These are phyloP conservation scores for Meyerozyma carpophila DNA, from an alignment of 1,139 yeast genomes.

Conservation along the genomic window DNA sequence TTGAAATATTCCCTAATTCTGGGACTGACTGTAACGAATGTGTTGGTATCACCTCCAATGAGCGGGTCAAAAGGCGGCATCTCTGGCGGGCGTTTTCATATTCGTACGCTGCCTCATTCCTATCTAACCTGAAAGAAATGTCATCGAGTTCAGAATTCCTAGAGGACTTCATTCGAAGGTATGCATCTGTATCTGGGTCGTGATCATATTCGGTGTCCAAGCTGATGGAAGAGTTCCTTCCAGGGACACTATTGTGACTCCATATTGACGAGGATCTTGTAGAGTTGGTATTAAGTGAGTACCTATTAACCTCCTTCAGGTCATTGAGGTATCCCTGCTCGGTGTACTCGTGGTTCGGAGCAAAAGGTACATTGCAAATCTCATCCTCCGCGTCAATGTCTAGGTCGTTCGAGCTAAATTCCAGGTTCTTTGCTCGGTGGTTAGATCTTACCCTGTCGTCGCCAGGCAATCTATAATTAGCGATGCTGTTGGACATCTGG, in stretches of 20 bases:
- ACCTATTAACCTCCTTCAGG: background rate
- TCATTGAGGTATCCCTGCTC: background rate
- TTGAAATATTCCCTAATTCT: background rate
- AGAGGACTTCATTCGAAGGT: background rate
- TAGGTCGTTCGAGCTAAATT: slow-evolving; percentile 34
- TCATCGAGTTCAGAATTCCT: background rate
- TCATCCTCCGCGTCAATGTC: slow-evolving; percentile 46
- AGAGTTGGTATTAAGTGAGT: slow-evolving; percentile 22
- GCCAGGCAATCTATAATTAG: slow-evolving; percentile 4
- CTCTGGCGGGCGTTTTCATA: slow-evolving; percentile 36
- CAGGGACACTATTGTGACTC: slow-evolving; percentile 17
- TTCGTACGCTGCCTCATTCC: slow-evolving; percentile 27
- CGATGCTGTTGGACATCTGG: slow-evolving; percentile 19
- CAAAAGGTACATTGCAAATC: slow-evolving; percentile 60
- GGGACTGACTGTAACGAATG: background rate
- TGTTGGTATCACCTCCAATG: slow-evolving; percentile 14
- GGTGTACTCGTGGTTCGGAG: slow-evolving; percentile 13
- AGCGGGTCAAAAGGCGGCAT: slow-evolving; percentile 21
- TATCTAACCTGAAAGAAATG: background rate
- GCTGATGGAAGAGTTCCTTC: slow-evolving; percentile 3
- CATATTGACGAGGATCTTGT: slow-evolving; percentile 43
- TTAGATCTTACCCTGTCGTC: background rate
- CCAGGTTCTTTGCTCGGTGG: slow-evolving; percentile 1
- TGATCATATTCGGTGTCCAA: background rate
- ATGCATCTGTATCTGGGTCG: background rate